Conservation (phyloP, 768 basidiomycete species). For the Xerocomus spinulosus region DNA sequence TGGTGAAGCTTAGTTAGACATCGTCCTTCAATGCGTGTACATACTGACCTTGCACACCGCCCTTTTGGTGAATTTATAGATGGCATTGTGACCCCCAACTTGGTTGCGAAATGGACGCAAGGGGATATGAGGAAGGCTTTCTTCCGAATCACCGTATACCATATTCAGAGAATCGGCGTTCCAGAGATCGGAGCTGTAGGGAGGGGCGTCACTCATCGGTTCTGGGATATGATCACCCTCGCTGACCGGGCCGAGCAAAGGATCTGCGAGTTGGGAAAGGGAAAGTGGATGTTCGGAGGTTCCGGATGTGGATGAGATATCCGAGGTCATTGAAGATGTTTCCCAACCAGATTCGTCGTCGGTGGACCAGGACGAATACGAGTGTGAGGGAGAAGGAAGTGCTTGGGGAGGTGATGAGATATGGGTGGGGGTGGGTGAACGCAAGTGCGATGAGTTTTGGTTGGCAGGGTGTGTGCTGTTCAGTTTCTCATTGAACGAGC, state of each 20-base stretch:
- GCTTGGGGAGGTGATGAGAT: conserved; percentile 18
- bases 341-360: conserved; percentile 80
- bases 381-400: conserved; percentile 15
- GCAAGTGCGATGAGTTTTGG: conserved; percentile 23
- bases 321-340: conserved; percentile 59
- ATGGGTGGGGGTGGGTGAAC: conserved; percentile 39
- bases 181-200: conserved; percentile 16
- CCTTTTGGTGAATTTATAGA: conserved; percentile 96
- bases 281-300: conserved; percentile 31
- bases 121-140: conserved; percentile 80
- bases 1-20: conserved; percentile 11
- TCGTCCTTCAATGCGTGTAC: background rate
- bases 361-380: conserved; percentile 62
- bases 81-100: conserved; percentile 95
- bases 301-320: conserved; percentile 54
- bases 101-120: conserved; percentile 95
- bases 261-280: conserved; percentile 24
- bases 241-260: conserved; percentile 15
- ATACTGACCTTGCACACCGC: conserved; percentile 94
- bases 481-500: conserved; percentile 1
- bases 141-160: conserved; percentile 46
- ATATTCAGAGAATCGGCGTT: conserved; percentile 35
- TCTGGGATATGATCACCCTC: conserved; percentile 15
- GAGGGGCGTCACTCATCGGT: conserved; percentile 16
- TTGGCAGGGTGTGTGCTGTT: conserved; percentile 1